phyloP scores from a whole-genome alignment of 257 asterid species.

The Capsicum baccatum region DNA sequence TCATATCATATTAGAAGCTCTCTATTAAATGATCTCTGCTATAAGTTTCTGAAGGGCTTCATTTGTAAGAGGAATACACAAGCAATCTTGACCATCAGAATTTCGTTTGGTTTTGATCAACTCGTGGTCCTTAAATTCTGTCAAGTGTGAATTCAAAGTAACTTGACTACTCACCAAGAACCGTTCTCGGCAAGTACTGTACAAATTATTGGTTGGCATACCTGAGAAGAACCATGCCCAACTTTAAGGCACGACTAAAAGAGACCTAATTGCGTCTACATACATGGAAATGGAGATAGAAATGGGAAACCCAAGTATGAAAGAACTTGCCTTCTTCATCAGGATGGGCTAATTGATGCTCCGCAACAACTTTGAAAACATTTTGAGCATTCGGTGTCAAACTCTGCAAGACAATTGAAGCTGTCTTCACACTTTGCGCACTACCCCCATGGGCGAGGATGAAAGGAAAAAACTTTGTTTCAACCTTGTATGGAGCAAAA shows the following conservation, averaged over 20 bases:
- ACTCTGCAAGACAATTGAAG: constrained; percentile 89
- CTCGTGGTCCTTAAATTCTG: constrained; percentile 96
- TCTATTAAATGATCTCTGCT: constrained; percentile 64
- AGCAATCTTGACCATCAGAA: constrained; percentile 84
- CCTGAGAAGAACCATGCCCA: constrained; percentile 50
- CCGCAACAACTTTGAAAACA: constrained; percentile 81
- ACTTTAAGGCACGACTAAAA: constrained; percentile 14
- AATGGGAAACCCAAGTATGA: neutral
- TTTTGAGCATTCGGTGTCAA: constrained; percentile 93
- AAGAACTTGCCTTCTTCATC: constrained; percentile 72
- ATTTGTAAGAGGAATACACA: constrained; percentile 71
- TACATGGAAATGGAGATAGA: constrained; percentile 24
- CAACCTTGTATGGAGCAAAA: constrained; percentile 80
- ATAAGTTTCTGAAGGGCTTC: constrained; percentile 83
- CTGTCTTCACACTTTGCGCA: constrained; percentile 83
- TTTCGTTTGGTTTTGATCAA: constrained; percentile 79
- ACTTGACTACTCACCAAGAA: constrained; percentile 90
- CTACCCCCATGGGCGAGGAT: constrained; percentile 80
- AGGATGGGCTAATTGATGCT: constrained; percentile 78
- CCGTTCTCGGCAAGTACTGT: constrained; percentile 78
- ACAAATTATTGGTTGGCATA: constrained; percentile 74
- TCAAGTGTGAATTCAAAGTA: constrained; percentile 86
- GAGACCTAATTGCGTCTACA: neutral
- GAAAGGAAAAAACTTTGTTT: constrained; percentile 79
- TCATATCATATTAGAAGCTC: neutral